Base-by-base conservation (phyloP, 1,139 yeast genomes). In the Suhomyces bolitotheri region DNA sequence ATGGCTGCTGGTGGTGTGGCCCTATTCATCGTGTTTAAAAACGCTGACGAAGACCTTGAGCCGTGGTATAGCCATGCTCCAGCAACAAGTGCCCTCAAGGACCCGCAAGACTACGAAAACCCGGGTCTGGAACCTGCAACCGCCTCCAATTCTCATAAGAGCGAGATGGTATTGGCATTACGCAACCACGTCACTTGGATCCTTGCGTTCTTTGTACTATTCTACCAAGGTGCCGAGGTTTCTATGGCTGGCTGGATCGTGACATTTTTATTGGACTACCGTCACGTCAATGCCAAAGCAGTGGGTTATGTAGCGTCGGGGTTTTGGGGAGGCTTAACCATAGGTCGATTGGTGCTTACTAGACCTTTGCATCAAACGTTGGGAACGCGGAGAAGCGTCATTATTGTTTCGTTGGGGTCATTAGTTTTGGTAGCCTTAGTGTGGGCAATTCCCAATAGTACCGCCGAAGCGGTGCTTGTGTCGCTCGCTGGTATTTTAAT, bases 161-260 rank as follows among this genome's bases (percentile, higher is more conserved):
- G 16, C 9, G 41, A 34, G 3, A 41, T 48, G 45, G 36, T 43
- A 5, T 46, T 57, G 14, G 75, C 82, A 1, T 46, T 76, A 25
- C 60, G 56, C 36, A 65, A 62, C 40, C 53, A 52, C n/a, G 54
- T 62, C 29, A 75, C 82, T 1, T 80, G 86, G 86, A 44, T 74
- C 2, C 48, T 74, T 26, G 69, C 83, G 3, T 48, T 73, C 34
- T 72, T 75, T 41, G 69, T 78, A 6, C 66, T 82, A 31, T 72
- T 73, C 45, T 82, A 82, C 46, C 84, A 80, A 47, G 89, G 88
- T 2, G 69, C 77, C 1, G 89, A 82, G 52, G 86, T 82, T 4
- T 62, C 82, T 0, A 54, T 79, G 49, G 86, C 82, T n/a, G 86
- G 86, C 19, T 82, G 88, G 88, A 70, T 78, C 26, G 83, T 80